Conservation (phyloP, 2,329 filamentous ascomycete genomes). For the Hypoxylon rubiginosum region DNA sequence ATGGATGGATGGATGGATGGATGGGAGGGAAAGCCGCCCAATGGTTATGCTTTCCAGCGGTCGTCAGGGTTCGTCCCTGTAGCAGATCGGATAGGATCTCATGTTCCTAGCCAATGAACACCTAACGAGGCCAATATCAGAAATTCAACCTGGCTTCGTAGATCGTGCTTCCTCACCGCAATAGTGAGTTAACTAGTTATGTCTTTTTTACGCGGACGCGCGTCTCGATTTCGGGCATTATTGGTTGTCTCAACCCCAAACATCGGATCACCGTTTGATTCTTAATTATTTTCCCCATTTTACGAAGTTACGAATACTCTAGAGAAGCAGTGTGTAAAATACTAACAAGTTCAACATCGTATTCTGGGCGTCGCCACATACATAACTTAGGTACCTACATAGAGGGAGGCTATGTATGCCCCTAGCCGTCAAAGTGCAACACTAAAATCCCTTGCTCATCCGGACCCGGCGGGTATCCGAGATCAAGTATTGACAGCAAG, state of each 20-base stretch:
- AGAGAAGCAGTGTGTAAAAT: neutral
- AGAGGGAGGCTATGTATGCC: slow-evolving; percentile 6
- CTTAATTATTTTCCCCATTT: neutral
- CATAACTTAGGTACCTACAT: too few relatives aligned
- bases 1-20: slow-evolving; percentile 14
- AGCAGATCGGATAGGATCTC: slow-evolving; percentile 16
- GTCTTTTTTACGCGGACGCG: neutral
- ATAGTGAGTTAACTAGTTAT: too few relatives aligned
- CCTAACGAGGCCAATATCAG: neutral
- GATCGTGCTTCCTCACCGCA: neutral
- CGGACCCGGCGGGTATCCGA: slow-evolving; percentile 19
- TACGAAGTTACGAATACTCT: neutral
- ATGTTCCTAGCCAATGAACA: slow-evolving; percentile 13
- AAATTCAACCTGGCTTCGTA: neutral
- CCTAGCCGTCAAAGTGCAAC: slow-evolving; percentile 21
- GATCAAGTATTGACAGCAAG: neutral
- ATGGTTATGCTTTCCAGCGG: neutral
- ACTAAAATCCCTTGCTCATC: slow-evolving; percentile 14
- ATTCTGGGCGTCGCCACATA: neutral
- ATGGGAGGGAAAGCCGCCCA: slow-evolving; percentile 13
- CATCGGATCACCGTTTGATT: neutral
- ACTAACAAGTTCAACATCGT: neutral
- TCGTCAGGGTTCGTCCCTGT: slow-evolving; percentile 25
- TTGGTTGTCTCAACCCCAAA: neutral
- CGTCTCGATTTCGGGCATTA: neutral